Base-by-base conservation (phyloP, 2,329 filamentous ascomycete species). In the Fusarium paranaense region DNA sequence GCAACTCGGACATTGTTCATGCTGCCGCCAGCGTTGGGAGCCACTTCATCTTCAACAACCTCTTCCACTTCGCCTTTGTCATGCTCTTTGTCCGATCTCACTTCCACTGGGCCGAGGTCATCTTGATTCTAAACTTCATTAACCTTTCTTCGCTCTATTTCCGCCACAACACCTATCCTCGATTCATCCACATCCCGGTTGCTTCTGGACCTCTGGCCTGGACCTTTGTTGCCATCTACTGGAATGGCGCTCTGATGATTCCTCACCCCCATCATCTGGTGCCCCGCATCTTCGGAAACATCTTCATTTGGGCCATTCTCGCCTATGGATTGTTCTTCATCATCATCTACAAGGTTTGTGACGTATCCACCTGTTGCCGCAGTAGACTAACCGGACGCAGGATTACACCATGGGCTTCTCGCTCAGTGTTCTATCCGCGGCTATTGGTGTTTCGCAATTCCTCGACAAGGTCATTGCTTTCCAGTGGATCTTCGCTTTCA, bases 401-500 rank as follows among this genome's bases (percentile, higher is more conserved):
- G 90, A 92, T 77, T 92, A 92, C 82, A 93, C 93, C 27, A 92
- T 97, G 80, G 94, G 95, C 2, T 94, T 97, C 81, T 91, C 90
- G 63, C 87, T 98, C 77, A 93, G 91, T 76, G 87, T 95, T 52
- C 85, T 97, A 56, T 85, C 90, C 2, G 91, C 94, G 6, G 90
- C 94, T 20, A 90, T 97, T 47, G 94, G 94, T 14, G 90, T 97
- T 18, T 89, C 90, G 16, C 95, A 98, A 82, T 91, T 97, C 84
- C 85, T 91, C 60, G 87, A 89, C 78, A 91, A 95, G 81, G 83
- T 92, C 68, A 87, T 97, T 75, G 93, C 94, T 8, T 87, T 97
- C 73, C 95, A 98, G 85, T 97, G 95, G 95, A 96, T 97, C 83
- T 97, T 97, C 81, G 93, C 95, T 37, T 97, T 97, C 79, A 87